Evolutionary conservation across 768 basidiomycete species (phyloP).

Genomic region (Leccinum variicolor): DNA sequence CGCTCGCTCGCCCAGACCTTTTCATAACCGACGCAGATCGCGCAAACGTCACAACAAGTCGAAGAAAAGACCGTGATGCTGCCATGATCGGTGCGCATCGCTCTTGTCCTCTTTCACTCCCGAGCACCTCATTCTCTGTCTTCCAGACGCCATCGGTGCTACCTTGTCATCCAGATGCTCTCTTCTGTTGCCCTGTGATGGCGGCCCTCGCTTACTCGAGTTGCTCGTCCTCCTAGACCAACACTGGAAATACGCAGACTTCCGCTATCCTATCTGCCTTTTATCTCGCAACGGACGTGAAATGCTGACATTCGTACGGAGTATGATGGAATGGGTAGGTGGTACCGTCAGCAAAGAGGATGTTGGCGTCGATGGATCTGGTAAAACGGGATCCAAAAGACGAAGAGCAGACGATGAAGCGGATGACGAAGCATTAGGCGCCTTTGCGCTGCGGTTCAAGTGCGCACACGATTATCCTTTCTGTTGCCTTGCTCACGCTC

Average conservation of each 20-base stretch:
- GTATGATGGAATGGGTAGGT: constrained; percentile 99
- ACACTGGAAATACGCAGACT: constrained; percentile 90
- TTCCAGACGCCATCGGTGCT: constrained; percentile 79
- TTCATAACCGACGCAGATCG: constrained; percentile 92
- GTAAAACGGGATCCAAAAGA: constrained; percentile 48
- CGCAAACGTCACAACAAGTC: constrained; percentile 76
- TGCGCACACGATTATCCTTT: constrained; percentile 34
- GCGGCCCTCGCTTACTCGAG: constrained; percentile 92
- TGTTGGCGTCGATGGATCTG: constrained; percentile 72
- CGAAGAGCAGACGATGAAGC: constrained; percentile 65
- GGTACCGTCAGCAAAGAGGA: constrained; percentile 93
- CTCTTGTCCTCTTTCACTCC: background rate
- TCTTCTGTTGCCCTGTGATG: constrained; percentile 87
- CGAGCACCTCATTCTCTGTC: background rate
- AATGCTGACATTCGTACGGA: constrained; percentile 90
- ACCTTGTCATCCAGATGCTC: constrained; percentile 81
- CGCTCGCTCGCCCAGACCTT: constrained; percentile 84
- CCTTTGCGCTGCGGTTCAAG: constrained; percentile 87
- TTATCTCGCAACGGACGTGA: constrained; percentile 87
- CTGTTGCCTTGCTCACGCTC: constrained; percentile 1
- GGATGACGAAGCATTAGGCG: constrained; percentile 82
- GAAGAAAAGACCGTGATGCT: constrained; percentile 86
- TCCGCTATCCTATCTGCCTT: constrained; percentile 89
- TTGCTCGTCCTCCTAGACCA: constrained; percentile 95
- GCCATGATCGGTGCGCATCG: constrained; percentile 70